A percentile compares a stretch with the other conserved stretches of the same genome.
These are phyloP conservation scores for Ustilago xerochloae DNA, from an alignment of 1,284 basidiomycete genomes.

Conservation along the genomic window DNA sequence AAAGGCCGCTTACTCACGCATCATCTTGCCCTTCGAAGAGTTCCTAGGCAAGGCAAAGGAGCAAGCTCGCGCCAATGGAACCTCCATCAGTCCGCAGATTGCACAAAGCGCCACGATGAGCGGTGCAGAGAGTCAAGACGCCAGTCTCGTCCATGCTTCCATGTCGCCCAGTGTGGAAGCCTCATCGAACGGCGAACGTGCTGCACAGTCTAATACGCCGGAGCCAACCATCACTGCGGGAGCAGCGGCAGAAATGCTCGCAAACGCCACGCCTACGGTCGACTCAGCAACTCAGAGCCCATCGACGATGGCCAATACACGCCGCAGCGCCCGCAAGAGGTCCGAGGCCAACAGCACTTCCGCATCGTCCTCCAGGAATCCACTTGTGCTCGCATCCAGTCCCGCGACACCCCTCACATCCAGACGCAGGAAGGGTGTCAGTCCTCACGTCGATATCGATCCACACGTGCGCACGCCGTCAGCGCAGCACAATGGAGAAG, in stretches of 20 bases:
- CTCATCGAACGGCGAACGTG: conserved; percentile 7
- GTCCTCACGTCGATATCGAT: conserved; percentile 35
- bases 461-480: conserved; percentile 7
- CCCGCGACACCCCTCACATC: conserved; percentile 25
- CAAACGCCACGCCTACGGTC: conserved; percentile 15
- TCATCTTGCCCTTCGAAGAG: conserved; percentile 93
- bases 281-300: conserved; percentile 28
- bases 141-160: conserved; percentile 11
- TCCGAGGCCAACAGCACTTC: conserved; percentile 29
- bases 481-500: conserved; percentile 15
- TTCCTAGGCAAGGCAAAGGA: conserved; percentile 74
- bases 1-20: conserved; percentile 86
- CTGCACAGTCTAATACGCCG: conserved; percentile 25
- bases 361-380: conserved; percentile 20
- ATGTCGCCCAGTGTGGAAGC: conserved; percentile 38
- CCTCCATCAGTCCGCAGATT: conserved; percentile 26
- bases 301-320: conserved; percentile 30
- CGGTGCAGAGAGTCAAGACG: conserved; percentile 5
- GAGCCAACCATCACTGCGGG: conserved; percentile 30
- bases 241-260: conserved; percentile 30
- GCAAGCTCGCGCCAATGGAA: conserved; percentile 40
- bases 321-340: conserved; percentile 39
- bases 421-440: conserved; percentile 36
- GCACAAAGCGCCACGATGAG: conserved; percentile 31
- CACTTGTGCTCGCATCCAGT: conserved; percentile 23